These are phyloP conservation scores for Leptographium flavum DNA, from an alignment of 2,329 filamentous ascomycete genomes.

Conservation along the genomic window DNA sequence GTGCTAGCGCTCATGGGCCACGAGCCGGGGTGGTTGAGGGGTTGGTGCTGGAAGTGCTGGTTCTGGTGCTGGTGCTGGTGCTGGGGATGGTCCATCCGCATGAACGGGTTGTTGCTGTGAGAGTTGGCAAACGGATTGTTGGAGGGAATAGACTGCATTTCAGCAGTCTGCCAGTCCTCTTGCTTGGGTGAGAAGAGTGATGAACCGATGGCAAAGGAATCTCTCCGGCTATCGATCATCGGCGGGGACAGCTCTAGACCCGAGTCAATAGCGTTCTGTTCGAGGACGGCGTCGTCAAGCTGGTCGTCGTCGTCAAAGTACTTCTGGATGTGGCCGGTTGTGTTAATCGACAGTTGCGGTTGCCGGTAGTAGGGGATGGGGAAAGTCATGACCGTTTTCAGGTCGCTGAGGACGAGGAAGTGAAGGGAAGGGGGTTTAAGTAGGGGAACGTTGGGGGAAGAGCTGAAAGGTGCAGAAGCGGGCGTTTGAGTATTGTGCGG, in stretches of 20 bases:
- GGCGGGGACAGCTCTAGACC: constrained; percentile 48
- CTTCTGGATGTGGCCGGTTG: constrained; percentile 24
- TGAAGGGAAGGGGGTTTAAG: neutral
- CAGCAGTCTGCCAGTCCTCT: constrained; percentile 49
- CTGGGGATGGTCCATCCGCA: constrained; percentile 43
- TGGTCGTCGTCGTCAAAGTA: constrained; percentile 47
- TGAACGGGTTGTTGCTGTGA: constrained; percentile 48
- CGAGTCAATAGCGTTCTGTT: constrained; percentile 44
- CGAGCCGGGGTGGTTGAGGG: constrained; percentile 27
- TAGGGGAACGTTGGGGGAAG: neutral
- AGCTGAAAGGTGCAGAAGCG: neutral
- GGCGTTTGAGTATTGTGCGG: neutral
- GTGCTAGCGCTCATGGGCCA: constrained; percentile 39
- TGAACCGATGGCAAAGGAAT: constrained; percentile 44
- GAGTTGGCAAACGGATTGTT: constrained; percentile 43
- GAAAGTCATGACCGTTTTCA: constrained; percentile 35
- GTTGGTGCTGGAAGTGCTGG: constrained; percentile 15
- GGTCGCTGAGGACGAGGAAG: neutral
- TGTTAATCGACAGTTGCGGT: constrained; percentile 37
- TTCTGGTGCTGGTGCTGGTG: constrained; percentile 17
- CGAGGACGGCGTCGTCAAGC: constrained; percentile 46
- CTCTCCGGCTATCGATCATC: constrained; percentile 47
- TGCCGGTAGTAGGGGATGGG: constrained; percentile 36
- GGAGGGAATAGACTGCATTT: constrained; percentile 49
- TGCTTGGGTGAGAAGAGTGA: constrained; percentile 51